Evolutionary conservation across 768 basidiomycete genomes (phyloP), one percentile per base, ranked within the genome.

Genomic region (Hirschioporus abietinus): DNA sequence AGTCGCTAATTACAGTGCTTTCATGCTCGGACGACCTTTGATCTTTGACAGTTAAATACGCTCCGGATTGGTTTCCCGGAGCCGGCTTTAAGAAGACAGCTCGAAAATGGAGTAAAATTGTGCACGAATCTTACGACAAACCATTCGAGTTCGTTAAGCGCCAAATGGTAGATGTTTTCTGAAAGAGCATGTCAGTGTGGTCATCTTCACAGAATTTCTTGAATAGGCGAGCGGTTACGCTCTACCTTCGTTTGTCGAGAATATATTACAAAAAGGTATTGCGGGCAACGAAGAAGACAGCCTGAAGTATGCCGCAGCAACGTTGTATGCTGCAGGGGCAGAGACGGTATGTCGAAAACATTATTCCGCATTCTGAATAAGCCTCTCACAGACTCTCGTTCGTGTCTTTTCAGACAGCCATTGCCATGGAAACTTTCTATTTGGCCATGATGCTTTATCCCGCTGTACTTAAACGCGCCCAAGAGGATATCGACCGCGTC

Each of bases 361-460:
- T 15, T 7, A 36, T 27, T 2, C 2, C 1, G 42, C 42, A 18
- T 52, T 18, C 35, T 58, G 30, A 8, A 30, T 26, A 24, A 30
- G 1, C 20, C 20, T 30, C 24, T 65, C 27, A 25, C n/a, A n/a
- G 23, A 18, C 5, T n/a, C 26, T 5, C 26, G 20, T 20, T 10
- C 20, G 12, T 3, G 42, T 25, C 34, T 24, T 35, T 18, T 42
- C 36, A 79, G 78, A 79, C 76, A 0, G 76, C 71, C 35, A 71
- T 74, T 3, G 68, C 76, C 0, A 61, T 81, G 1, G 66, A 69
- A 9, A 67, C 74, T 1, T 80, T 83, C 68, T 66, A 83, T 58
- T 72, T 82, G 15, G 77, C 78, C 2, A 78, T 83, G 78, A 71
- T 77, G 7, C 68, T 75, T 10, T 69, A 80, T 66, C 81, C 81